Percentiles rank a stretch among this genome's conserved stretches.
phyloP scores from a whole-genome alignment of 129 eudicot species.

The Silybum marianum region DNA sequence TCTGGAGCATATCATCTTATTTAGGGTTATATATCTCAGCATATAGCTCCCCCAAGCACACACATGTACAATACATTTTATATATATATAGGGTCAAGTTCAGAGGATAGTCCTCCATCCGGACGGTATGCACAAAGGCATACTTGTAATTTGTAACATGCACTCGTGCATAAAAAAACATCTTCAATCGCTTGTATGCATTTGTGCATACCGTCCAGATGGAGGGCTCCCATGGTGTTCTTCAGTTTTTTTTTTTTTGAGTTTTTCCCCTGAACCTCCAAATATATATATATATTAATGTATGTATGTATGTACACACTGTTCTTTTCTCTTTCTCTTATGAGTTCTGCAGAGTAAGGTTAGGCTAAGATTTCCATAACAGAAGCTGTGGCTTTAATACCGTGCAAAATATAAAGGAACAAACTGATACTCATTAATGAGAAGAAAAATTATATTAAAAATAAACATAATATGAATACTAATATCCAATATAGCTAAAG shows the following conservation, averaged over 20 bases:
- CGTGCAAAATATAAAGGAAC: slow-evolving; percentile 1
- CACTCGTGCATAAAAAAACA: too few species aligned
- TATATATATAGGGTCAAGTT: too few species aligned
- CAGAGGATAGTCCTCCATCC: too few species aligned
- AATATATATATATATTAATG: too few species aligned
- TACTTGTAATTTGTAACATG: too few species aligned
- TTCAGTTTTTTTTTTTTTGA: too few species aligned
- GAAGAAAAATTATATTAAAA: not conserved
- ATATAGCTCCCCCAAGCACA: not conserved
- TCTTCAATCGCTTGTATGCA: too few species aligned
- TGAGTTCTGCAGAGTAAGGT: not conserved
- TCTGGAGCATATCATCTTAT: not conserved
- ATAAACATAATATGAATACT: slow-evolving; percentile 6
- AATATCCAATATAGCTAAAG: not conserved
- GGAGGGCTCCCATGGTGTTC: too few species aligned
- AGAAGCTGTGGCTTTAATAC: not conserved
- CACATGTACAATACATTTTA: not conserved
- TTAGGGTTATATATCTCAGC: not conserved
- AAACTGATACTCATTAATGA: slow-evolving; percentile 1
- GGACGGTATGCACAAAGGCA: too few species aligned
- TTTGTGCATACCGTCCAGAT: too few species aligned
- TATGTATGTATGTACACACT: not conserved
- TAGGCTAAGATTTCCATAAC: not conserved
- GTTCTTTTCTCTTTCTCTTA: not conserved
- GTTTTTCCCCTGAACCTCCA: too few species aligned